Base-by-base conservation (phyloP, 1,284 basidiomycete genomes). In the Ceratobasidium sp. region DNA sequence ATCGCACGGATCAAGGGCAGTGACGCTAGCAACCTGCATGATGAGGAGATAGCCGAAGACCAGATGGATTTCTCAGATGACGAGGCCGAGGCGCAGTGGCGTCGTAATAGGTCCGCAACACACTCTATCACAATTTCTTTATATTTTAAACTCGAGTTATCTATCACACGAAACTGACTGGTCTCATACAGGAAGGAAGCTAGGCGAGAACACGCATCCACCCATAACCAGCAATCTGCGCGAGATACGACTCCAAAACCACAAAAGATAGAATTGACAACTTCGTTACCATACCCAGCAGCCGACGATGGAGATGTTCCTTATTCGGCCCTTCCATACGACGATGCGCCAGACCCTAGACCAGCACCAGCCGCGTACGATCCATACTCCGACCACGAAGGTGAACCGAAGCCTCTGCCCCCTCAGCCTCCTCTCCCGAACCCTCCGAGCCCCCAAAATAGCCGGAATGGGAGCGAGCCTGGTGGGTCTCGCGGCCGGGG, bases 11-110 rank as follows among this genome's bases (percentile, higher is more conserved):
- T 87, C 57, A 94, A 90, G 78, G 95, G 94, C 46, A 95, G 92
- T 77, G 94, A 96, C 77, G 94, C 95, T n/a, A 95, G 93, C 79
- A 96, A 96, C 80, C 85, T 94, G 7, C 89, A 94, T 77, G 95
- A 96, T 77, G 94, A 96, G 81, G 94, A 96, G 78, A 91, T 92
- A 0, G 91, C 84, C 1, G 94, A 92, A 14, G 88, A 94, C 71
- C 94, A 96, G 78, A 78, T 94, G 21, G 94, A 96, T 77, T 97
- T 95, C 79, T 94, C 92, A 5, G 95, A 97, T 75, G 94, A 97
- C 77, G 94, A 97, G 79, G 87, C 89, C 70, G 95, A 97, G 79
- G 87, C 88, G 18, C 88, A 87, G 43, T 70, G 67, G 67, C 67
- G 67, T 55, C 54, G 67, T 41, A 70, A 70, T 55, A 70, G 67